Evolutionary conservation across 257 asterid species (phyloP).

Genomic region (Solanum sparsipilum): DNA sequence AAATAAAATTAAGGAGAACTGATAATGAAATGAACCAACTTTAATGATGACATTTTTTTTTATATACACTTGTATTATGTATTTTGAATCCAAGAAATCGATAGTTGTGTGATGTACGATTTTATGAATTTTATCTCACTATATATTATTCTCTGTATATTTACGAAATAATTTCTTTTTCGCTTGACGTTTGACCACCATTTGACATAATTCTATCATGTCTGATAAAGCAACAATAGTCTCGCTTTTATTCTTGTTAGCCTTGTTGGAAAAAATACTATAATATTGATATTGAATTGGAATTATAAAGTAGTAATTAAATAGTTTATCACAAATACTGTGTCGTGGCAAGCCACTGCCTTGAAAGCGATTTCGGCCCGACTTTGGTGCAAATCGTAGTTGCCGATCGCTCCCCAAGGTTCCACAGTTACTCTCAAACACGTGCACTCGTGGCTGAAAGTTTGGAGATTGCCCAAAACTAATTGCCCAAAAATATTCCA

Average conservation of each 20-base stretch:
- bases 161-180: background rate
- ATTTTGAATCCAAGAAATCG: background rate
- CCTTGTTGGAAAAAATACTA: background rate
- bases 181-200: background rate
- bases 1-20: background rate
- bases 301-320: too few relatives aligned
- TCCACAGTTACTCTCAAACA: too few relatives aligned
- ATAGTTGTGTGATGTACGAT: background rate
- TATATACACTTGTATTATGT: background rate
- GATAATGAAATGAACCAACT: background rate
- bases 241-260: background rate
- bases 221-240: background rate
- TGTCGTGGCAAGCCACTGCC: too few relatives aligned
- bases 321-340: too few relatives aligned
- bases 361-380: too few relatives aligned
- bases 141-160: background rate
- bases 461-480: too few relatives aligned
- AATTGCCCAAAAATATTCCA: too few relatives aligned
- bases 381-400: too few relatives aligned
- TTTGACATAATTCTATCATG: background rate
- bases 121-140: background rate
- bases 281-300: too few relatives aligned
- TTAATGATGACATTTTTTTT: background rate
- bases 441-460: too few relatives aligned
- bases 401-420: too few relatives aligned